Percentiles rank a stretch among this genome's conserved stretches.
Conservation (phyloP, 805 yeast species). For the Saccharomycopsis sp. region DNA sequence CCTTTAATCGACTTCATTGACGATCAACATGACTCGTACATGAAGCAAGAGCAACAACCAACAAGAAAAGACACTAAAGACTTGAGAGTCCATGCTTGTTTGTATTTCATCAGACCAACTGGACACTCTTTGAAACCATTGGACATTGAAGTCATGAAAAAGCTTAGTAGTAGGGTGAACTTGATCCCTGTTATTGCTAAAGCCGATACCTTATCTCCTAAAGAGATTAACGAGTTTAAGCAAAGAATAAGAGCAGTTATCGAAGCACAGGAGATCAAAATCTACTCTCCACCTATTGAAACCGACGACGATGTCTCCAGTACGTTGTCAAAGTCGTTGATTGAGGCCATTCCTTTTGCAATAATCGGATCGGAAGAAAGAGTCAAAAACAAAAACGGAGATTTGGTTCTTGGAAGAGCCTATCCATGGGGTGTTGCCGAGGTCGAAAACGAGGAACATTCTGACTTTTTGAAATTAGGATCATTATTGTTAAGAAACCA, state of each 20-base stretch:
- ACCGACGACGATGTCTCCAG: constrained; percentile 66
- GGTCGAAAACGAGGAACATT: constrained; percentile 78
- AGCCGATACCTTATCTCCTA: constrained; percentile 74
- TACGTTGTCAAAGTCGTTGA: constrained; percentile 73
- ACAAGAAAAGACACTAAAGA: constrained; percentile 59
- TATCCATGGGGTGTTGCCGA: constrained; percentile 91
- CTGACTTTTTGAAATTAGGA: constrained; percentile 80
- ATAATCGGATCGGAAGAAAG: constrained; percentile 72
- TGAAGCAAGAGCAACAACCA: constrained; percentile 95
- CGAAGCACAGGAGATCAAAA: constrained; percentile 75
- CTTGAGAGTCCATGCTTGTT: constrained; percentile 80
- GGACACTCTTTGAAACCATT: constrained; percentile 89
- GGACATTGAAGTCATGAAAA: constrained; percentile 85
- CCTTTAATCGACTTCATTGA: constrained; percentile 84
- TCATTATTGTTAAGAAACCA: constrained; percentile 73
- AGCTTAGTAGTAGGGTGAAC: constrained; percentile 71
- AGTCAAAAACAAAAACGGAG: constrained; percentile 56
- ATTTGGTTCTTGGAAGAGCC: constrained; percentile 66
- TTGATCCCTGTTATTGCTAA: constrained; percentile 86
- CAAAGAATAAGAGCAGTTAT: constrained; percentile 74
- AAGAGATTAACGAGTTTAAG: constrained; percentile 64
- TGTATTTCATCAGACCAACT: constrained; percentile 94
- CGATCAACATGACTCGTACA: constrained; percentile 80
- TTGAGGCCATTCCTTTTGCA: constrained; percentile 84
- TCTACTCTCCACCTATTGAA: constrained; percentile 80